Evolutionary conservation across 139 green algal species (phyloP).

Genomic region (Zygnema cylindricum): DNA sequence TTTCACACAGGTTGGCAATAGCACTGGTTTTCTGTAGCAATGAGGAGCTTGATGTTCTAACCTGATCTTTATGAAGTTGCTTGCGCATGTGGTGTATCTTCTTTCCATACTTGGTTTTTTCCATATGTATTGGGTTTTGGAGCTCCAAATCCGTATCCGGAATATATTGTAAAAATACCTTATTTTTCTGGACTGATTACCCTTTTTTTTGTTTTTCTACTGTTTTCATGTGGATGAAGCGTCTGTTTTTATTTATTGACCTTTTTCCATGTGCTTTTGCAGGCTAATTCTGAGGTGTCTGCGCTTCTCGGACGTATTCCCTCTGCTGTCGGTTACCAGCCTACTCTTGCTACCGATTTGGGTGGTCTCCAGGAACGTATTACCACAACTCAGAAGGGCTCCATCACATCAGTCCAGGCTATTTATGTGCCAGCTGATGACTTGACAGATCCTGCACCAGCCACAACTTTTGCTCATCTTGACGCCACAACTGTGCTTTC

Average conservation of each 20-base stretch:
- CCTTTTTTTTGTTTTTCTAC: too few species aligned
- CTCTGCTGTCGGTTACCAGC: conserved; percentile 98
- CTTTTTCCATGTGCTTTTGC: too few species aligned
- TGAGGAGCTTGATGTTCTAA: too few species aligned
- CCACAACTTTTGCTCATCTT: conserved; percentile 65
- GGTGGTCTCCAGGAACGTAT: conserved; percentile 97
- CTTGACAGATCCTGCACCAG: conserved; percentile 64
- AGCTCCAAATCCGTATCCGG: too few species aligned
- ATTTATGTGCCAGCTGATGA: conserved; percentile 65
- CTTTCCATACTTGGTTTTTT: too few species aligned
- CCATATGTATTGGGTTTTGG: too few species aligned
- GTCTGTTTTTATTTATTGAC: too few species aligned
- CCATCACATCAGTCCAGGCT: conserved; percentile 96
- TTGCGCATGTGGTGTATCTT: too few species aligned
- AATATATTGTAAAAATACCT: too few species aligned
- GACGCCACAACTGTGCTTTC: conserved; percentile 80
- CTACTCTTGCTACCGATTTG: conserved; percentile 98
- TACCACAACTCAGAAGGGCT: conserved; percentile 97
- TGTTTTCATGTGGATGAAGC: too few species aligned
- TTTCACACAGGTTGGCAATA: conserved; percentile 79
- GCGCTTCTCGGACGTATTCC: conserved; percentile 97
- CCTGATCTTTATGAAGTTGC: too few species aligned
- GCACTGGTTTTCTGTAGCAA: not conserved
- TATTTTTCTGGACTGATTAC: too few species aligned
- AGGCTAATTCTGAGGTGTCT: conserved; percentile 80